Evolutionary conservation across 208 protist genomes (phyloP).

Genomic region (Trypanosoma brucei): DNA sequence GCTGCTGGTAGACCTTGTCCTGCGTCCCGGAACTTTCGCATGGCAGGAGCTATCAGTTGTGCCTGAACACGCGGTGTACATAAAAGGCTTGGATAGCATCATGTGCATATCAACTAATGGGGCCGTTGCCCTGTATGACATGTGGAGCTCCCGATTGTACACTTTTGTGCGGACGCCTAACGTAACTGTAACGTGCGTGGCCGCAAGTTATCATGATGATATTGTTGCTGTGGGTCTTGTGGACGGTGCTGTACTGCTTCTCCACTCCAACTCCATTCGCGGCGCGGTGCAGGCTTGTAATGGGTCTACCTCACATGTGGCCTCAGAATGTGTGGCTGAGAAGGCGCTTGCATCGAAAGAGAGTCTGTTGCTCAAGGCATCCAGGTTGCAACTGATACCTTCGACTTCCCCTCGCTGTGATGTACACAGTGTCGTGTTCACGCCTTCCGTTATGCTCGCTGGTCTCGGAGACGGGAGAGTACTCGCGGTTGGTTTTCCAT

Average conservation of each 20-base stretch:
- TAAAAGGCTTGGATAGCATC: conserved; percentile 47
- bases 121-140: conserved; percentile 50
- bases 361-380: conserved; percentile 32
- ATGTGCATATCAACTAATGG: conserved; percentile 63
- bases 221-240: conserved; percentile 72
- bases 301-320: not conserved
- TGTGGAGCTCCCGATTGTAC: conserved; percentile 34
- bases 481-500: conserved; percentile 59
- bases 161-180: conserved; percentile 2
- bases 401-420: conserved; percentile 22
- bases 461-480: conserved; percentile 73
- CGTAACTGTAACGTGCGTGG: conserved; percentile 39
- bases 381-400: conserved; percentile 40
- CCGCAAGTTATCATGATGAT: conserved; percentile 60
- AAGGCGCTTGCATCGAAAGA: conserved; percentile 1
- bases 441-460: conserved; percentile 78
- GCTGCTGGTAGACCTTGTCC: conserved; percentile 30
- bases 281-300: conserved; percentile 3
- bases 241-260: conserved; percentile 48
- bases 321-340: not conserved
- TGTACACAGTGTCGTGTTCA: conserved; percentile 62
- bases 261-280: conserved; percentile 22
- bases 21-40: conserved; percentile 29
- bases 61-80: conserved; percentile 60
- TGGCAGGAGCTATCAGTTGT: conserved; percentile 73